phyloP scores from a whole-genome alignment of 2,329 filamentous ascomycete genomes.

The Diaporthe australafricana region DNA sequence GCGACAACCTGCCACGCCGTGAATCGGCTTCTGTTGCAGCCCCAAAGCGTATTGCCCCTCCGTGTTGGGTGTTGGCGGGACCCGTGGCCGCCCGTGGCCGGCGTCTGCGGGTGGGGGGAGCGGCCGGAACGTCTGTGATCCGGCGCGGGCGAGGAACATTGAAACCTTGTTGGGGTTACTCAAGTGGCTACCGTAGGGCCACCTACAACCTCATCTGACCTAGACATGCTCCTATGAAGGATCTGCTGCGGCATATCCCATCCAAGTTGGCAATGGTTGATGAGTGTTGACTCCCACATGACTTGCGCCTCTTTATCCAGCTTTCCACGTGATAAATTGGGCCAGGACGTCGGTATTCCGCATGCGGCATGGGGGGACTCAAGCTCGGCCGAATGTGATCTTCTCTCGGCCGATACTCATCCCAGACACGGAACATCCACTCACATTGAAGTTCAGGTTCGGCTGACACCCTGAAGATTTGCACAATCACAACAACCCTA shows the following conservation, averaged over 20 bases:
- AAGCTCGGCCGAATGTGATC: neutral
- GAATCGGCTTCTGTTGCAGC: conserved; percentile 12
- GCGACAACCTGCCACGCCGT: neutral
- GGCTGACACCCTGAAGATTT: conserved; percentile 1
- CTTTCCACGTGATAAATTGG: no score
- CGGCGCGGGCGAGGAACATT: conserved; percentile 15
- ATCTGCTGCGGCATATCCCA: neutral
- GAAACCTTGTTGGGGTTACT: neutral
- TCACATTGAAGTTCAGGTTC: neutral
- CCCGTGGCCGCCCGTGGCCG: conserved; percentile 10
- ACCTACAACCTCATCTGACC: neutral
- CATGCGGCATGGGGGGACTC: neutral
- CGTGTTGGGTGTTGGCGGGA: conserved; percentile 9
- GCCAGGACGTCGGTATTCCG: neutral
- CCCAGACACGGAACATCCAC: neutral
- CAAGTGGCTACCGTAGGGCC: neutral
- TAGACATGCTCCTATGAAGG: neutral
- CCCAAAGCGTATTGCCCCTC: neutral
- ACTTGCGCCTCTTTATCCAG: neutral
- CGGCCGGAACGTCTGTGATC: conserved; percentile 33
- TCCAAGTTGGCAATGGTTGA: no score
- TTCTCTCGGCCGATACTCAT: neutral
- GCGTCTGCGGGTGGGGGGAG: conserved; percentile 21
- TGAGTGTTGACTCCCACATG: no score
- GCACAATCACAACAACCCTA: neutral